These are phyloP conservation scores for Breviolum minutum DNA, from an alignment of 73 alveolate species.

Conservation along the genomic window DNA sequence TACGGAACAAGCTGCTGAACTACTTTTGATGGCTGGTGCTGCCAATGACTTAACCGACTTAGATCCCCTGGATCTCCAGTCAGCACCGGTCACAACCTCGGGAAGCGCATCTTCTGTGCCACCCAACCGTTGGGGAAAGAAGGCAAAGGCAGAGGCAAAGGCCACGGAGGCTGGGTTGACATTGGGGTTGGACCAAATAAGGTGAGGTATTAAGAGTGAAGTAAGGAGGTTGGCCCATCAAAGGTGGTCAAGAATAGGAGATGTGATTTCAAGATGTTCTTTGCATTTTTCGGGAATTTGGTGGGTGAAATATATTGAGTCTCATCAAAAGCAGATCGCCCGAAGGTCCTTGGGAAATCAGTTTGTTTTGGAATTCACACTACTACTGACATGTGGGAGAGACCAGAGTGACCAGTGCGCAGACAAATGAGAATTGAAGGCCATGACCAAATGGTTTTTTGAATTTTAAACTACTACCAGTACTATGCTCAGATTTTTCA, in stretches of 20 bases:
- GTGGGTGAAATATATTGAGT: background rate
- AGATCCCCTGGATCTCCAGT: background rate
- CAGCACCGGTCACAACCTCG: background rate
- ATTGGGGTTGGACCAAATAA: background rate
- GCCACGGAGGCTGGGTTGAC: background rate
- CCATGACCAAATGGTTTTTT: no score
- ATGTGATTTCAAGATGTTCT: no score
- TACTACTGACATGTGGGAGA: no score
- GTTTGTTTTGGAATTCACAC: no score
- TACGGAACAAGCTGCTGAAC: slow-evolving; percentile 16
- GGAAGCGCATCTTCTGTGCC: background rate
- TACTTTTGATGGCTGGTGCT: slow-evolving; percentile 29
- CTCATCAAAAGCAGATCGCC: no score
- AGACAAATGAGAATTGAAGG: no score
- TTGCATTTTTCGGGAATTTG: background rate
- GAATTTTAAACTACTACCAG: no score
- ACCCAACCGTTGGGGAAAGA: slow-evolving; percentile 54
- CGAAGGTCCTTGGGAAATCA: no score
- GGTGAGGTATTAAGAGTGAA: background rate
- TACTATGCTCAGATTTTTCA: no score
- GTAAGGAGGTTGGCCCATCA: background rate
- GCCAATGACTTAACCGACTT: background rate
- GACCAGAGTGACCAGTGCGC: no score
- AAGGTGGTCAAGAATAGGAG: background rate
- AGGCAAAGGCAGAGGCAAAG: background rate